A percentile compares a stretch with the other conserved stretches of the same genome.
phyloP scores from a whole-genome alignment of 768 basidiomycete genomes.

The Cytidiella melzeri region DNA sequence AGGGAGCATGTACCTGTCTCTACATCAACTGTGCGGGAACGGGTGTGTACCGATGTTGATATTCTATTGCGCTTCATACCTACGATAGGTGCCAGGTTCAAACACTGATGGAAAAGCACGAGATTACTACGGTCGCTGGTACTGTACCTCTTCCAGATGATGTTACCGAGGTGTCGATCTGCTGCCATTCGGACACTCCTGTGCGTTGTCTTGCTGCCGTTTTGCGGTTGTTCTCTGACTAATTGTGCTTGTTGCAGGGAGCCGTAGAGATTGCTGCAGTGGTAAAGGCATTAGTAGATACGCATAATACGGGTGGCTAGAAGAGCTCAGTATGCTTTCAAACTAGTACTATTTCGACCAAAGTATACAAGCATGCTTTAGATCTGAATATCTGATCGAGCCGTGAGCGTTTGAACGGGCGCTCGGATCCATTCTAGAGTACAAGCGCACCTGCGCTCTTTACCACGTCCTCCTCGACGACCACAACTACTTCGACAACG shows the following conservation, averaged over 20 bases:
- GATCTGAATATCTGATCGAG: too few relatives aligned
- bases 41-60: conserved; percentile 29
- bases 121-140: conserved; percentile 41
- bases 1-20: conserved; percentile 49
- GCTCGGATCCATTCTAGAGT: too few relatives aligned
- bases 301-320: too few relatives aligned
- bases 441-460: too few relatives aligned
- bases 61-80: not conserved
- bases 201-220: conserved; percentile 28
- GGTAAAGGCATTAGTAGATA: conserved; percentile 52
- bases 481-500: not conserved
- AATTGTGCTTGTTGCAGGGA: conserved; percentile 28
- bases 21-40: conserved; percentile 33
- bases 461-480: too few relatives aligned
- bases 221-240: not conserved
- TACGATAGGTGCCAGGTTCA: conserved; percentile 41
- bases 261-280: conserved; percentile 45
- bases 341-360: too few relatives aligned
- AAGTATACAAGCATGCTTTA: too few relatives aligned
- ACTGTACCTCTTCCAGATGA: conserved; percentile 38
- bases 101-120: conserved; percentile 35
- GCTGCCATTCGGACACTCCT: conserved; percentile 61
- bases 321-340: too few relatives aligned
- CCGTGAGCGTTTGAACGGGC: too few relatives aligned
- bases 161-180: conserved; percentile 50